Percentiles rank a stretch among this genome's conserved stretches.
These are phyloP conservation scores for Penicillium pancosmium DNA, from an alignment of 495 filamentous ascomycete genomes.

Conservation along the genomic window DNA sequence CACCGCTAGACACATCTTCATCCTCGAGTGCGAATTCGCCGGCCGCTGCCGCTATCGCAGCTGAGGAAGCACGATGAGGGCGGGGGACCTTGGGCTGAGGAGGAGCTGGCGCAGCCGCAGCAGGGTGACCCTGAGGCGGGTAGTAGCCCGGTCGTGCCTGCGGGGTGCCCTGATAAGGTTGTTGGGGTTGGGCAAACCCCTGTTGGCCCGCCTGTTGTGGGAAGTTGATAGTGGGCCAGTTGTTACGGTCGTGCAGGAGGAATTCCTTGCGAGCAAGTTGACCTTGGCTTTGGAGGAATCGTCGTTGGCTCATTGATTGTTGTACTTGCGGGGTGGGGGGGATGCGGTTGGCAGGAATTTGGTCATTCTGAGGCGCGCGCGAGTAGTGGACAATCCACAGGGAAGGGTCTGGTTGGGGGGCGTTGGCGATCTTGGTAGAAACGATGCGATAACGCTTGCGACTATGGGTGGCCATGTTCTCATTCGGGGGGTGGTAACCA, in stretches of 20 bases:
- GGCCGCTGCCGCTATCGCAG: conserved; percentile 37
- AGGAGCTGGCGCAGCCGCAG: conserved; percentile 31
- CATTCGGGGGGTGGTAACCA: conserved; percentile 70
- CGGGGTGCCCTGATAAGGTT: conserved; percentile 34
- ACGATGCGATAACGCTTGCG: conserved; percentile 83
- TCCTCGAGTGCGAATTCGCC: conserved; percentile 72
- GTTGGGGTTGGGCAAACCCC: conserved; percentile 37
- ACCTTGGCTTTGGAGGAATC: conserved; percentile 73
- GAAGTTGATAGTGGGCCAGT: conserved; percentile 84
- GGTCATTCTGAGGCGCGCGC: conserved; percentile 68
- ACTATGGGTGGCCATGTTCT: conserved; percentile 69
- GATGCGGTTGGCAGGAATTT: conserved; percentile 66
- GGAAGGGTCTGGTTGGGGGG: conserved; percentile 71
- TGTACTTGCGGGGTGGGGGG: conserved; percentile 61
- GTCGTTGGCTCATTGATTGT: conserved; percentile 61
- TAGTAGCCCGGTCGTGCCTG: conserved; percentile 44
- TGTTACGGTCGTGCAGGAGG: conserved; percentile 82
- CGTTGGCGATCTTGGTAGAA: conserved; percentile 60
- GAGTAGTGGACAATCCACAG: conserved; percentile 96
- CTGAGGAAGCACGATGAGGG: conserved; percentile 40
- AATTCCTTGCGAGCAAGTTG: conserved; percentile 90
- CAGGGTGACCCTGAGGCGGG: conserved; percentile 34
- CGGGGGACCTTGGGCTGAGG: conserved; percentile 39
- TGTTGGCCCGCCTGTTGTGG: conserved; percentile 54
- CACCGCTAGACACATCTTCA: conserved; percentile 82